Evolutionary conservation across 2,329 filamentous ascomycete species (phyloP).

Genomic region (Falciphora oryzae): DNA sequence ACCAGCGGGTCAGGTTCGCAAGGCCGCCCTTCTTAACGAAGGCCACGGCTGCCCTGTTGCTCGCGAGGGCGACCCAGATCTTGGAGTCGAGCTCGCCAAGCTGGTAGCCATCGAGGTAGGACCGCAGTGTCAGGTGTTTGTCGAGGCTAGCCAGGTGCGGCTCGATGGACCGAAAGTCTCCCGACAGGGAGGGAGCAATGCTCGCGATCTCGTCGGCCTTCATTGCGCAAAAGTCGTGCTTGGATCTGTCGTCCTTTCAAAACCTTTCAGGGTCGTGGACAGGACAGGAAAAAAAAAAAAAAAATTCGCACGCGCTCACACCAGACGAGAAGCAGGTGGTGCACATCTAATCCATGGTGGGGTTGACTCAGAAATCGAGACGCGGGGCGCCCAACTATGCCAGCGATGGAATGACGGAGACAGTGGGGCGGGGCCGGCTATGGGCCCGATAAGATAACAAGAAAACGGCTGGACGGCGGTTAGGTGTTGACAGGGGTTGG

Average conservation of each 20-base stretch:
- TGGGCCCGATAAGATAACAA: slow-evolving; percentile 7
- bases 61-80: slow-evolving; percentile 76
- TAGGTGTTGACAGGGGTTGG: too few relatives aligned
- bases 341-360: slow-evolving; percentile 1
- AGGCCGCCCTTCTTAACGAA: slow-evolving; percentile 74
- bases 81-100: slow-evolving; percentile 72
- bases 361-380: slow-evolving; percentile 8
- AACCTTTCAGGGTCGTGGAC: neutral
- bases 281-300: slow-evolving; percentile 3
- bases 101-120: slow-evolving; percentile 77
- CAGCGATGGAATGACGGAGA: neutral
- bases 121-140: slow-evolving; percentile 79
- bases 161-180: slow-evolving; percentile 80
- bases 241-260: neutral
- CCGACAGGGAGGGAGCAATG: slow-evolving; percentile 41
- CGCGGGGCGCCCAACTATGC: neutral
- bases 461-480: too few relatives aligned
- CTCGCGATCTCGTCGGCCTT: slow-evolving; percentile 50
- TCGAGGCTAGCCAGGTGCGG: slow-evolving; percentile 70
- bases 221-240: slow-evolving; percentile 30
- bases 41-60: slow-evolving; percentile 76
- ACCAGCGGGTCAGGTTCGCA: slow-evolving; percentile 79
- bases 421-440: neutral
- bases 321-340: neutral
- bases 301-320: neutral